A percentile compares a stretch with the other conserved stretches of the same genome.
phyloP scores from a whole-genome alignment of 805 yeast genomes.

The Alloascoidea hylecoeti region DNA sequence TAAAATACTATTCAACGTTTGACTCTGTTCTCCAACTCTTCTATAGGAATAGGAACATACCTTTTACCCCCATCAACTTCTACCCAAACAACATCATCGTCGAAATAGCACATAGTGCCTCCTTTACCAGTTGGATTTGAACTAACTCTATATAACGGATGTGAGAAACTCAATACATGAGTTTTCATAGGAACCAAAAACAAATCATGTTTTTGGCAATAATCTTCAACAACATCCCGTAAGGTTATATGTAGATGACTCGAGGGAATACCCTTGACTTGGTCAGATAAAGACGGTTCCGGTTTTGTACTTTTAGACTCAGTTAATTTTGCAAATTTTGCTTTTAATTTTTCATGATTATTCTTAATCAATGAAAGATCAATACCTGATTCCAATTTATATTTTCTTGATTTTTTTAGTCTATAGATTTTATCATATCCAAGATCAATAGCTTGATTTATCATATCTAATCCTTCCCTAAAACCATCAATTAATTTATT shows the following conservation, averaged over 20 bases:
- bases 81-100: constrained; percentile 54
- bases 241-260: constrained; percentile 32
- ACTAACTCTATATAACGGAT: constrained; percentile 27
- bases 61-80: constrained; percentile 17
- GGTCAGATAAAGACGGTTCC: constrained; percentile 4
- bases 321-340: constrained; percentile 2
- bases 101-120: constrained; percentile 31
- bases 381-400: background rate
- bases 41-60: constrained; percentile 25
- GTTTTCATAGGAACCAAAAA: constrained; percentile 21
- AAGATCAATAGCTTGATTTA: constrained; percentile 16
- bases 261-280: constrained; percentile 26
- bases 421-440: background rate
- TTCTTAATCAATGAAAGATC: background rate
- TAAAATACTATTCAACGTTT: too few species aligned
- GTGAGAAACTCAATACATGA: constrained; percentile 23
- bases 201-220: constrained; percentile 37
- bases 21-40: constrained; percentile 5
- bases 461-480: constrained; percentile 16
- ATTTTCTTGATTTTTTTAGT: constrained; percentile 7
- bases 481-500: constrained; percentile 8
- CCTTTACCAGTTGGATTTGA: constrained; percentile 17
- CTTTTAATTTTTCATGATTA: background rate
- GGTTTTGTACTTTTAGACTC: constrained; percentile 1
- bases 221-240: constrained; percentile 50